Base-by-base conservation (phyloP, 768 basidiomycete species). In the Fibroporia radiculosa region DNA sequence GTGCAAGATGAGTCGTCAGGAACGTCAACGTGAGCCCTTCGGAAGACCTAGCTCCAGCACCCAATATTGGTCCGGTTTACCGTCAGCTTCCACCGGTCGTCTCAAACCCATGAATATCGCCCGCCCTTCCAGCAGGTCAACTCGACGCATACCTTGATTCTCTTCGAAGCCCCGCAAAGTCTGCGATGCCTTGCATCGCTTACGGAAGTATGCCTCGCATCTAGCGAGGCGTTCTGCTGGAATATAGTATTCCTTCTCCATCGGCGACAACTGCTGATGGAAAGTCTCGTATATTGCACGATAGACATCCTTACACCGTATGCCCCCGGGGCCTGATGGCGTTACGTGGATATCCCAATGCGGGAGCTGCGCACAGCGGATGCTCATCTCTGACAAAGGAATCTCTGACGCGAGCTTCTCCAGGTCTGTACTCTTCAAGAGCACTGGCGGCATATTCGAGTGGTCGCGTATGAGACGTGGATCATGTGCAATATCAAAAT, bases 111-210 rank as follows among this genome's bases (percentile, higher is more conserved):
- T 45, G 52, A 58, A 60, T 7, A 53, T 38, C 6, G 49, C 53
- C 16, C 47, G 34, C 12, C 56, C 58, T 26, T 55, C 48, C 13
- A 60, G 50, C 12, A 60, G 42, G 24, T 60, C 58, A 3, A 60
- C 55, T 14, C 55, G 41, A 18, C 49, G 52, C 47, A 55, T 41
- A 4, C 58, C 58, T 25, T 40, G 28, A 25, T 20, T 20, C 34
- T 44, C 31, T 39, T 54, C 53, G 14, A 31, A 41, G 16, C 22
- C 34, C 1, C 47, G 32, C n/a, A 56, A 35, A 6, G 22, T 43
- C 14, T 40, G 48, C 3, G 48, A 25, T 19, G 40, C 45, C 16
- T 42, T 18, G 40, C 55, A 60, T 13, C 58, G 42, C 14, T 37
- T 26, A 13, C 29, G 29, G 46, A 53, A 55, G 1, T 55, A 55